Percentiles rank a stretch among this genome's conserved stretches.
Evolutionary conservation across 2,329 filamentous ascomycete species (phyloP).

Genomic region (Truncatella angustata): DNA sequence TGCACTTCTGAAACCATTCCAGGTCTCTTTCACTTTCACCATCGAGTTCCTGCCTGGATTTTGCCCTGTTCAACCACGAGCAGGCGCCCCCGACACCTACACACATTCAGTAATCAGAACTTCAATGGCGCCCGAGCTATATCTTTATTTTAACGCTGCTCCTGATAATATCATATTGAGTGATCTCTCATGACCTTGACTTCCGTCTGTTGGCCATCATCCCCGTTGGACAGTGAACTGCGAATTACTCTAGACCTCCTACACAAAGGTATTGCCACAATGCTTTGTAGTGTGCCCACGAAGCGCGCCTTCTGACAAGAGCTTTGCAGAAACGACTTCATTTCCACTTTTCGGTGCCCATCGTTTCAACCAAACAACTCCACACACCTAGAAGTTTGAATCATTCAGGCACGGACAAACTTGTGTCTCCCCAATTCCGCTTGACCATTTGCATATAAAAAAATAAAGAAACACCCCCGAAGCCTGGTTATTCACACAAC

Average conservation of each 20-base stretch:
- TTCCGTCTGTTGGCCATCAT: neutral
- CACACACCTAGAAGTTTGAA: neutral
- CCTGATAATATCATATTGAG: conserved; percentile 3
- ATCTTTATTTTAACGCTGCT: conserved; percentile 1
- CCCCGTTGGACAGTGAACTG: neutral
- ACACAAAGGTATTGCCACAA: neutral
- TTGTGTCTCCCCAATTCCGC: neutral
- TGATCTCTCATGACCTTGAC: conserved; percentile 6
- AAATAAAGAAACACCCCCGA: neutral
- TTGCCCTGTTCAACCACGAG: neutral
- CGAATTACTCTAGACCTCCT: neutral
- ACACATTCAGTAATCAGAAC: neutral
- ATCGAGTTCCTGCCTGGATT: neutral
- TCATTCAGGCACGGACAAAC: neutral
- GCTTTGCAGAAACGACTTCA: neutral
- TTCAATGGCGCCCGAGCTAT: conserved; percentile 11
- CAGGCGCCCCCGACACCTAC: neutral
- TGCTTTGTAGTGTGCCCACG: neutral
- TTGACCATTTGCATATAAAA: neutral
- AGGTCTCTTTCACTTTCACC: neutral
- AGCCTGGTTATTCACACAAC: neutral
- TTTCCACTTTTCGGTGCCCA: neutral
- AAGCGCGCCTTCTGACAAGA: neutral
- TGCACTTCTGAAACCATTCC: neutral
- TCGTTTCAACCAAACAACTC: too few species aligned